These are phyloP conservation scores for Clavariopsis aquatica DNA, from an alignment of 495 filamentous ascomycete genomes.

Conservation along the genomic window DNA sequence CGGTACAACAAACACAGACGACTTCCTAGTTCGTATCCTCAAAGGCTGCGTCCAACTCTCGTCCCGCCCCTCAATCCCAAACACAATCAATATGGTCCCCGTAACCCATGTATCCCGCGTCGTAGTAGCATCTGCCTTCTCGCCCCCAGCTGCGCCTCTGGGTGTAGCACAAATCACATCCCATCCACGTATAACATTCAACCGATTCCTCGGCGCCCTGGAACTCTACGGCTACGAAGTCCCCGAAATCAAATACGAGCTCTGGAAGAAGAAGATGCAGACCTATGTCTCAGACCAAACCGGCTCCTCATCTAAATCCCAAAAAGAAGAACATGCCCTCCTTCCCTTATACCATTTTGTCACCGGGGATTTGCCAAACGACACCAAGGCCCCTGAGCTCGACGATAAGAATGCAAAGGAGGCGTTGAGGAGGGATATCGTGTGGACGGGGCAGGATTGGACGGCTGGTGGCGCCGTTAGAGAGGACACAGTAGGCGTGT, in stretches of 20 bases:
- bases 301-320: conserved; percentile 31
- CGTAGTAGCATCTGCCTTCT: conserved; percentile 70
- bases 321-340: conserved; percentile 64
- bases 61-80: conserved; percentile 72
- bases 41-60: conserved; percentile 86
- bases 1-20: conserved; percentile 81
- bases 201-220: conserved; percentile 71
- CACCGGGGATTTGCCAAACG: conserved; percentile 72
- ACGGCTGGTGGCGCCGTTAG: conserved; percentile 22
- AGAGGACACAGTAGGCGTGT: conserved; percentile 46
- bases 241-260: conserved; percentile 65
- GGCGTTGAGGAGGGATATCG: conserved; percentile 61
- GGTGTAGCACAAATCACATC: conserved; percentile 76
- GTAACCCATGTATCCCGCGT: conserved; percentile 81
- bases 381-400: conserved; percentile 77
- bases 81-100: conserved; percentile 89
- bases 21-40: conserved; percentile 86
- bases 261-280: conserved; percentile 44
- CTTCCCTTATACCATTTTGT: conserved; percentile 81
- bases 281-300: conserved; percentile 42
- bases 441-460: conserved; percentile 63
- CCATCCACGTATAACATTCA: conserved; percentile 78
- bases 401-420: conserved; percentile 71
- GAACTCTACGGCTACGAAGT: conserved; percentile 76
- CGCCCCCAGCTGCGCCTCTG: conserved; percentile 55